A percentile compares a stretch with the other conserved stretches of the same genome.
Conservation (phyloP, 1,139 yeast species). For the Suhomyces yuchorum region DNA sequence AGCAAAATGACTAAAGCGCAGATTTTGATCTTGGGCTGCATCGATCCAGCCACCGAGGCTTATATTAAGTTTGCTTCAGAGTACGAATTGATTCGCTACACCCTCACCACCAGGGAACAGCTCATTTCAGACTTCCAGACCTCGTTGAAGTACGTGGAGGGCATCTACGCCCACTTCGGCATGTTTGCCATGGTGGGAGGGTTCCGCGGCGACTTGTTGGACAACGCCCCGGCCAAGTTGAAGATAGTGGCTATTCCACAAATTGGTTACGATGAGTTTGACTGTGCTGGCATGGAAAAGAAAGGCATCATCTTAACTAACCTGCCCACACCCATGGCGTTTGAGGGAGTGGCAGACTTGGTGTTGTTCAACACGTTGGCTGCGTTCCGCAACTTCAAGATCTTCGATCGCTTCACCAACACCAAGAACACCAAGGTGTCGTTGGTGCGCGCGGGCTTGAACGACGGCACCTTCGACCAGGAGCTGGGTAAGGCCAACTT, state of each 20-base stretch:
- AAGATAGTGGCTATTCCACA: constrained; percentile 26
- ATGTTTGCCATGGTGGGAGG: constrained; percentile 24
- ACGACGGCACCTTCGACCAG: constrained; percentile 19
- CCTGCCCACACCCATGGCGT: constrained; percentile 25
- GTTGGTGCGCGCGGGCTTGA: constrained; percentile 17
- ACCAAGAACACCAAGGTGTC: constrained; percentile 16
- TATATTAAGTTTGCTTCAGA: constrained; percentile 37
- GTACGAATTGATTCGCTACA: constrained; percentile 48
- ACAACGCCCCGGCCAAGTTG: constrained; percentile 21
- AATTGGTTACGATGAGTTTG: constrained; percentile 26
- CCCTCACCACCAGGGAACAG: constrained; percentile 42
- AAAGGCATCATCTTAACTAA: constrained; percentile 26
- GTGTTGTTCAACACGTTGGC: constrained; percentile 25
- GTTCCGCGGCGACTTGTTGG: constrained; percentile 21
- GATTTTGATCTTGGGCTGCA: constrained; percentile 50
- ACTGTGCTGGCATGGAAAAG: constrained; percentile 20
- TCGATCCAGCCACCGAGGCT: constrained; percentile 39
- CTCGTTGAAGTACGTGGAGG: constrained; percentile 21
- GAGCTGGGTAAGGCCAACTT: constrained; percentile 13
- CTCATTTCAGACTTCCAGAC: constrained; percentile 29
- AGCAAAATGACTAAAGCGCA: constrained; percentile 28
- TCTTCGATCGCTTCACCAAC: constrained; percentile 16
- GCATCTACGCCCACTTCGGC: constrained; percentile 28
- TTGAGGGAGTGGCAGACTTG: constrained; percentile 30
- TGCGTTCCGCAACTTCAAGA: constrained; percentile 26